Base-by-base conservation (phyloP, 2,329 filamentous ascomycete species). In the Fusarium sp. region DNA sequence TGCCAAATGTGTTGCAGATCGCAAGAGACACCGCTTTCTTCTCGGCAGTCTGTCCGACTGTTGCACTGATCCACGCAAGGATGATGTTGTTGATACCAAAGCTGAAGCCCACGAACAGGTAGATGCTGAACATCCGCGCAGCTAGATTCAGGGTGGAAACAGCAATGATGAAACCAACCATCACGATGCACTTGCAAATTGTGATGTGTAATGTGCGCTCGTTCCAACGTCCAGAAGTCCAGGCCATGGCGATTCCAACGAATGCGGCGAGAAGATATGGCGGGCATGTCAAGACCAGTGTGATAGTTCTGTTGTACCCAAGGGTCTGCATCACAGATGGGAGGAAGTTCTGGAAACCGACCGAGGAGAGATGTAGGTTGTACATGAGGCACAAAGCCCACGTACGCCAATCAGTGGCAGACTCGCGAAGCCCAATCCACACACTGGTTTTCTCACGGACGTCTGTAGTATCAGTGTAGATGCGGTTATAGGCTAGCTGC, bases 281-380 rank as follows among this genome's bases (percentile, higher is more conserved):
- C 0, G 84, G 84, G 32, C 81, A 82, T 13, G 82, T 85, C 20
- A 86, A 76, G 3, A 83, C 76, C 0, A 86, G 75, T 0, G 83
- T 84, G 27, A 84, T 78, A 0, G 81, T 85, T 0, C 71, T 77
- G 44, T 73, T 78, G 65, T 83, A 84, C 0, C 80, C 80, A 3
- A 86, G 77, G 0, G 82, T 82, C 49, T 80, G 72, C 46, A 85
- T 80, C 13, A 84, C 81, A 0, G 71, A 73, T 0, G 74, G 74
- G 0, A 75, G 68, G 33, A 75, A 75, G 48, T 75, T 76, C 15
- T 75, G 74, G 52, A 76, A 75, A 4, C 72, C 70, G 8, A 72
- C 71, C 0, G 74, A 74, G 4, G 67, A 71, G 0, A 73, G 39
- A 35, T 73, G 71, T 0, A 73, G 53, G 37, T 73, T 73, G n/a